Conservation (phyloP, 805 yeast genomes). For the Dipodascopsis tothii region DNA sequence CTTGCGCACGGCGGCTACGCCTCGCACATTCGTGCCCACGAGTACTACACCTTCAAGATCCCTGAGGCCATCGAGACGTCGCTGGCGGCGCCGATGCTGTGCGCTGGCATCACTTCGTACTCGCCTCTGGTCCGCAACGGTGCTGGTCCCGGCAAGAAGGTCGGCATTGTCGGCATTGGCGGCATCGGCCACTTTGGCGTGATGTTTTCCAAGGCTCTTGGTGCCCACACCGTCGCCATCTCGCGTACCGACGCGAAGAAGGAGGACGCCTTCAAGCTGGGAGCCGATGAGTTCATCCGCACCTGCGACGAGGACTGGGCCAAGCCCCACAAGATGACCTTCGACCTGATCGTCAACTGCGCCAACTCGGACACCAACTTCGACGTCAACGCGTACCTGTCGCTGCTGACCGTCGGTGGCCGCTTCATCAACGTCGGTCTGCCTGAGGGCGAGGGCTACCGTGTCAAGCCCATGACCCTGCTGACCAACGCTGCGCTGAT, state of each 20-base stretch:
- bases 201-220: slow-evolving; percentile 51
- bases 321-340: slow-evolving; percentile 27
- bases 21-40: slow-evolving; percentile 54
- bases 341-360: slow-evolving; percentile 48
- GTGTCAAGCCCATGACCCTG: slow-evolving; percentile 15
- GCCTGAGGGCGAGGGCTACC: slow-evolving; percentile 35
- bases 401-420: slow-evolving; percentile 49
- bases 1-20: slow-evolving; percentile 60
- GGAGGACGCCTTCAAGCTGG: slow-evolving; percentile 45
- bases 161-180: slow-evolving; percentile 57
- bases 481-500: slow-evolving; percentile 36
- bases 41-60: slow-evolving; percentile 53
- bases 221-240: slow-evolving; percentile 50
- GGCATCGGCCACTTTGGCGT: slow-evolving; percentile 60
- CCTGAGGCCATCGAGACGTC: slow-evolving; percentile 49
- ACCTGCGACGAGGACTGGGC: slow-evolving; percentile 39
- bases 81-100: slow-evolving; percentile 61
- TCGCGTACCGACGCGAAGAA: slow-evolving; percentile 46
- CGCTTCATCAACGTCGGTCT: slow-evolving; percentile 58
- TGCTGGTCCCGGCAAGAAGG: slow-evolving; percentile 43
- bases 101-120: slow-evolving; percentile 69
- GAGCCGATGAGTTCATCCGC: slow-evolving; percentile 48
- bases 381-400: slow-evolving; percentile 43
- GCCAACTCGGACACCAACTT: slow-evolving; percentile 46
- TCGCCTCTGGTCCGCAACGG: slow-evolving; percentile 50